These are phyloP conservation scores for Cercospora zeae-maydis DNA, from an alignment of 2,329 filamentous ascomycete species.

Conservation along the genomic window DNA sequence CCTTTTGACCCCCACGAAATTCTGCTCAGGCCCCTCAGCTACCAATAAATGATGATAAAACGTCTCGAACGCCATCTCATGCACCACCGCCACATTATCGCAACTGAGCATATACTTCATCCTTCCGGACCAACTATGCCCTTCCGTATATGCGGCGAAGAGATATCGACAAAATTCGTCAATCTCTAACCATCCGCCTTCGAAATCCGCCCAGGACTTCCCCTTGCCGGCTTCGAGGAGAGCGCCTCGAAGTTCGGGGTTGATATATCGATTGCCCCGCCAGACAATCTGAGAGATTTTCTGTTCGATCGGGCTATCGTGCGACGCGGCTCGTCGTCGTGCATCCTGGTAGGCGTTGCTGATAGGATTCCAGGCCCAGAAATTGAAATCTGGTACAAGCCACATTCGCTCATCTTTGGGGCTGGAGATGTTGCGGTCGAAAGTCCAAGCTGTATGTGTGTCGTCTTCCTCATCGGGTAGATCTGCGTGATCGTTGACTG, in stretches of 20 bases:
- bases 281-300: conserved; percentile 13
- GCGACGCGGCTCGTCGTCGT: conserved; percentile 1
- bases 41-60: conserved; percentile 22
- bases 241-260: conserved; percentile 11
- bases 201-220: conserved; percentile 10
- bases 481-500: conserved; percentile 42
- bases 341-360: conserved; percentile 14
- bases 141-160: conserved; percentile 26
- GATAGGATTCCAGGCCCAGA: conserved; percentile 38
- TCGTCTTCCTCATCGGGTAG: conserved; percentile 10
- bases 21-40: conserved; percentile 24
- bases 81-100: conserved; percentile 19
- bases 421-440: conserved; percentile 22
- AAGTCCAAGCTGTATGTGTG: conserved; percentile 25
- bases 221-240: not conserved
- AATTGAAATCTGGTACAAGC: conserved; percentile 52
- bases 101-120: conserved; percentile 26
- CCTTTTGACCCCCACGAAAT: conserved; percentile 32
- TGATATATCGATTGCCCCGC: conserved; percentile 24
- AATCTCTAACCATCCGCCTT: not conserved
- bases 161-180: conserved; percentile 24
- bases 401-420: conserved; percentile 40
- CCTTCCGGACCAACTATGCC: conserved; percentile 19
- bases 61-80: conserved; percentile 19
- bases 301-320: not conserved